phyloP scores from a whole-genome alignment of 129 eudicot species.

The Smallanthus sonchifolius region DNA sequence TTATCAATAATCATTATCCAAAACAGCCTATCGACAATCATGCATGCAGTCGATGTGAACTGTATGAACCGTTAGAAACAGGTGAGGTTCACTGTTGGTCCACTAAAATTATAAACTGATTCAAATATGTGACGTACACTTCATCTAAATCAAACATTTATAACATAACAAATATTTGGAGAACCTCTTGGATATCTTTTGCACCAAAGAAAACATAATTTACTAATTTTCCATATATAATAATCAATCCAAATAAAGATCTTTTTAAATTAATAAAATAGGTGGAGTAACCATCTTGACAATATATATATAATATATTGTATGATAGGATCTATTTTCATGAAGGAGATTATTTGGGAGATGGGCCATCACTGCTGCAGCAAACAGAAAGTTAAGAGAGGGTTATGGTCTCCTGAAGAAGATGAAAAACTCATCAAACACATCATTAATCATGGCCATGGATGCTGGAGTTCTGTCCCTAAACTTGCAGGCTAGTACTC shows the following conservation, averaged over 20 bases:
- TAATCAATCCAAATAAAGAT: neutral
- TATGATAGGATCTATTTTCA: conserved; percentile 12
- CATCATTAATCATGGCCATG: conserved; percentile 79
- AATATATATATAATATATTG: conserved; percentile 26
- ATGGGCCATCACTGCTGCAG: conserved; percentile 96
- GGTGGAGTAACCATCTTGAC: conserved; percentile 21
- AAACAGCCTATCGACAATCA: conserved; percentile 5
- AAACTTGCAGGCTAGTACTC: conserved; percentile 61
- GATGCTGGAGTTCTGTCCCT: conserved; percentile 94
- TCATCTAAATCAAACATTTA: conserved; percentile 29
- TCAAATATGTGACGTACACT: conserved; percentile 43
- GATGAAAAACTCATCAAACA: conserved; percentile 69
- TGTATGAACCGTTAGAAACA: conserved; percentile 25
- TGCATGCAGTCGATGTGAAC: conserved; percentile 21
- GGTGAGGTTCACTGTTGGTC: conserved; percentile 19
- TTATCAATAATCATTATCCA: conserved; percentile 7
- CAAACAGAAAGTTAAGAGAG: conserved; percentile 84
- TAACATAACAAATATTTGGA: conserved; percentile 32
- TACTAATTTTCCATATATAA: conserved; percentile 20
- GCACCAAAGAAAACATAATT: conserved; percentile 23
- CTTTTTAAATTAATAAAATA: conserved; percentile 15
- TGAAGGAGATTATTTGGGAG: conserved; percentile 14
- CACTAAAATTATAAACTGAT: conserved; percentile 17
- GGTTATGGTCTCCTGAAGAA: conserved; percentile 87
- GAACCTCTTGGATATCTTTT: conserved; percentile 33